phyloP scores from a whole-genome alignment of 164 flowering plant genomes.

The Santalum album region DNA sequence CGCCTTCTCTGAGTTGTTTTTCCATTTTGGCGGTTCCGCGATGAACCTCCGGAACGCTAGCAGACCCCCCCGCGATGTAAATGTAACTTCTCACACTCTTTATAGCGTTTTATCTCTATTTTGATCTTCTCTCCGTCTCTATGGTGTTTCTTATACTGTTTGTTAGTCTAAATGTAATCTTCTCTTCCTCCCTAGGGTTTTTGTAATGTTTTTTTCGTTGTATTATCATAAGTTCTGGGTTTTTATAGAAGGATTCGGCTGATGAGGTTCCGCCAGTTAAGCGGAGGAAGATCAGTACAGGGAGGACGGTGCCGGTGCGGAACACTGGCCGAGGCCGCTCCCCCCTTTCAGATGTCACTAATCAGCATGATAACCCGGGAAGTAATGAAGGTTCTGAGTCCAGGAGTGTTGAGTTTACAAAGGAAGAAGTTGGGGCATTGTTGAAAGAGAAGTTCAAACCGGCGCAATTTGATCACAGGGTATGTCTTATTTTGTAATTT shows the following conservation, averaged over 20 bases:
- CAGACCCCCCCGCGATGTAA: constrained; percentile 31
- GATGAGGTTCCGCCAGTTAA: neutral
- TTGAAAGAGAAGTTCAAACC: constrained; percentile 2
- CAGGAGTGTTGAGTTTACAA: neutral
- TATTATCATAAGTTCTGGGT: neutral
- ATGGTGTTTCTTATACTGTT: neutral
- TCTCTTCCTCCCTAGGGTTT: neutral
- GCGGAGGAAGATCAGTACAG: constrained; percentile 1
- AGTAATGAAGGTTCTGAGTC: neutral
- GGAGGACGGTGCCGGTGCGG: neutral
- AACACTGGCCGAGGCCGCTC: neutral
- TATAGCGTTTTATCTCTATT: constrained; percentile 6
- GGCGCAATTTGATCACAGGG: neutral
- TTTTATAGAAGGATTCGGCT: neutral
- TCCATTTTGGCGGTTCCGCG: too few relatives aligned
- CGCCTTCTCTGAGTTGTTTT: too few relatives aligned
- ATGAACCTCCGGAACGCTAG: constrained; percentile 31
- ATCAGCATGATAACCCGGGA: neutral
- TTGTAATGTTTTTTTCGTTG: too few relatives aligned
- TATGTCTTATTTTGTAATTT: neutral
- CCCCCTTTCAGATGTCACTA: neutral
- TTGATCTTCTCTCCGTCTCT: too few relatives aligned
- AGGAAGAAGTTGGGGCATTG: constrained; percentile 1
- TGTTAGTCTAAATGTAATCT: too few relatives aligned
- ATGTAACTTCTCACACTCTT: too few relatives aligned